phyloP scores from a whole-genome alignment of 805 yeast genomes.

The Hanseniaspora jakobsenii region DNA sequence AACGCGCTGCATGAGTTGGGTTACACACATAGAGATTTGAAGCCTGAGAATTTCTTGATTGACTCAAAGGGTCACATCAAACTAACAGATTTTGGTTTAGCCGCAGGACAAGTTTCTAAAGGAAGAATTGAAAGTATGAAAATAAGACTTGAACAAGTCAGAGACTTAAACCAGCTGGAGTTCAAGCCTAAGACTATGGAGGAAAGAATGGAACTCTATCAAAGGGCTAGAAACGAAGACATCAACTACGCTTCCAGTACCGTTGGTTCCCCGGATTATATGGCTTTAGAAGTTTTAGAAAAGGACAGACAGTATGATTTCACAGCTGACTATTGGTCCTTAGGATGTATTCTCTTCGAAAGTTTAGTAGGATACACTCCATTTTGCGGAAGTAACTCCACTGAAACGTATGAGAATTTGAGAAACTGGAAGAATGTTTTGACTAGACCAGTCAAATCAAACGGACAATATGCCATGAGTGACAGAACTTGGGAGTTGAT shows the following conservation, averaged over 20 bases:
- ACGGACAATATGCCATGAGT: conserved; percentile 82
- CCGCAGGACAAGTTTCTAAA: conserved; percentile 88
- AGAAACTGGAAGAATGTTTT: conserved; percentile 85
- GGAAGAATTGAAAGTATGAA: conserved; percentile 92
- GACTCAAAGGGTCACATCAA: conserved; percentile 87
- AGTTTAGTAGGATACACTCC: conserved; percentile 96
- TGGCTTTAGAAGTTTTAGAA: conserved; percentile 94
- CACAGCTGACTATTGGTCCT: conserved; percentile 97
- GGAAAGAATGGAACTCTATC: conserved; percentile 80
- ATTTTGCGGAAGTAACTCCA: conserved; percentile 82
- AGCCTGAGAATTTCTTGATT: conserved; percentile 86
- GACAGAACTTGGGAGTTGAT: conserved; percentile 93
- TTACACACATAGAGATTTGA: conserved; percentile 90
- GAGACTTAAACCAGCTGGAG: conserved; percentile 55
- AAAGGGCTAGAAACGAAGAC: conserved; percentile 60
- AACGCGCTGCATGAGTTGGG: conserved; percentile 90
- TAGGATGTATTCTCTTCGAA: conserved; percentile 95
- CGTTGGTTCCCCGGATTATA: conserved; percentile 97
- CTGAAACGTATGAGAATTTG: conserved; percentile 87
- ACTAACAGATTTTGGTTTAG: conserved; percentile 91
- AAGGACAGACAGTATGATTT: conserved; percentile 79
- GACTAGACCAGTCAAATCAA: conserved; percentile 81
- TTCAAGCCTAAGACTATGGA: conserved; percentile 60
- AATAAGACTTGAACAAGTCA: conserved; percentile 52
- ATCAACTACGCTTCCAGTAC: conserved; percentile 84